A percentile compares a stretch with the other conserved stretches of the same genome.
phyloP scores from a whole-genome alignment of 148 eudicot species.

The Fagopyrum homotropicum region DNA sequence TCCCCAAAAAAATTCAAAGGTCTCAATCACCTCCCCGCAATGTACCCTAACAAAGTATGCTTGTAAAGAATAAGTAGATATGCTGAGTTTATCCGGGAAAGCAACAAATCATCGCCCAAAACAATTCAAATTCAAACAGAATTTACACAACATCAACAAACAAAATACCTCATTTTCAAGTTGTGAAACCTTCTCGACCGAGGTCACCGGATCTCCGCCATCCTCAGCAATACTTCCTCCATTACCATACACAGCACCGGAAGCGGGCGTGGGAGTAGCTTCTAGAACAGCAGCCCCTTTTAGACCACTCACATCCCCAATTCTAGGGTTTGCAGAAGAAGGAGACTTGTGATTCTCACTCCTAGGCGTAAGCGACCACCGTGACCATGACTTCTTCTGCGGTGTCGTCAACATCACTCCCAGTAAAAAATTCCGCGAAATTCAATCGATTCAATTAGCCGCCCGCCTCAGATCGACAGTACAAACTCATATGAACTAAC shows the following conservation, averaged over 20 bases:
- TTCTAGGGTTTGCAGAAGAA: slow-evolving; percentile 24
- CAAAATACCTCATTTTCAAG: slow-evolving; percentile 76
- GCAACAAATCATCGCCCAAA: not conserved
- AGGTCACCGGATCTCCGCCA: slow-evolving; percentile 25
- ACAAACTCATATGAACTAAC: slow-evolving; percentile 21
- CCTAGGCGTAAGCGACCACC: slow-evolving; percentile 56
- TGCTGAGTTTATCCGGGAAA: not conserved
- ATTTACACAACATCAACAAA: not conserved
- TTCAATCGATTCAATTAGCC: slow-evolving; percentile 10
- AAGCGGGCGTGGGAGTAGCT: slow-evolving; percentile 12
- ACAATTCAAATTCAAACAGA: not conserved
- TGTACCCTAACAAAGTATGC: not conserved
- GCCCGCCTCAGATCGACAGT: slow-evolving; percentile 24
- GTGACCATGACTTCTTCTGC: slow-evolving; percentile 43
- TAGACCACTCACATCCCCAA: slow-evolving; percentile 25
- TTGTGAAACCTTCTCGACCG: slow-evolving; percentile 34
- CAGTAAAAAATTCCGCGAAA: not conserved
- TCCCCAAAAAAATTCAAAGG: not conserved
- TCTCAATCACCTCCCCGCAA: not conserved
- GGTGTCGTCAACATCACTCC: slow-evolving; percentile 64
- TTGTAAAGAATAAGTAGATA: too few relatives aligned
- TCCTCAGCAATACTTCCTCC: slow-evolving; percentile 20
- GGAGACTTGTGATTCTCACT: slow-evolving; percentile 28
- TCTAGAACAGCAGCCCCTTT: slow-evolving; percentile 27
- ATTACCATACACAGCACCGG: slow-evolving; percentile 10